phyloP scores from a whole-genome alignment of 1,139 yeast species.

The Saccharomycopsis crataegensis region DNA sequence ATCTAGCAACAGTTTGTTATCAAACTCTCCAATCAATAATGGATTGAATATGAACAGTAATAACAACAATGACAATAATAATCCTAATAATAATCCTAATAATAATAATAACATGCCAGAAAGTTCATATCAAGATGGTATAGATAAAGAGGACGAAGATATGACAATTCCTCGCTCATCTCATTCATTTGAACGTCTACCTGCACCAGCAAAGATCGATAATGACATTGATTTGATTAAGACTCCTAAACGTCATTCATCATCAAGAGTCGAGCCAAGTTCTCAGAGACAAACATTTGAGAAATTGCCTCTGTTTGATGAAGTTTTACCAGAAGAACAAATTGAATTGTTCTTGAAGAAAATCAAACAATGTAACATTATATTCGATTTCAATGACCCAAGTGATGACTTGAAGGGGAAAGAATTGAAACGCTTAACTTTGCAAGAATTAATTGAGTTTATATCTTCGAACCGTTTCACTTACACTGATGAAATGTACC shows the following conservation, averaged over 20 bases:
- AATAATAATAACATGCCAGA: not conserved
- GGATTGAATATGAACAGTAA: not conserved
- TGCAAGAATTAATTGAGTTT: slow-evolving; percentile 84
- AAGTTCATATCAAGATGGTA: not conserved
- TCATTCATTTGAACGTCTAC: slow-evolving; percentile 38
- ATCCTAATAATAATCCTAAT: not conserved
- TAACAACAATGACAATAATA: not conserved
- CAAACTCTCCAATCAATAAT: slow-evolving; percentile 2
- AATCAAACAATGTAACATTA: slow-evolving; percentile 87
- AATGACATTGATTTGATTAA: slow-evolving; percentile 50
- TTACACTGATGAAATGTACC: slow-evolving; percentile 86
- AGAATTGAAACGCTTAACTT: slow-evolving; percentile 78
- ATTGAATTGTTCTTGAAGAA: slow-evolving; percentile 76
- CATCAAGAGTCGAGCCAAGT: slow-evolving; percentile 85
- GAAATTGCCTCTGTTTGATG: slow-evolving; percentile 82
- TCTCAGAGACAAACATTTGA: slow-evolving; percentile 65
- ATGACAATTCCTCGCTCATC: slow-evolving; percentile 34
- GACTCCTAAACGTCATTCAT: slow-evolving; percentile 88
- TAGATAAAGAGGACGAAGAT: slow-evolving; percentile 13
- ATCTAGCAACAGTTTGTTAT: slow-evolving; percentile 10
- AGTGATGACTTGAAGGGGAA: slow-evolving; percentile 88
- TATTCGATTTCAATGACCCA: slow-evolving; percentile 93
- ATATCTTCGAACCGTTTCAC: slow-evolving; percentile 75
- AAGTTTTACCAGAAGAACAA: slow-evolving; percentile 82
- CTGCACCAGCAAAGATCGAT: slow-evolving; percentile 39